Conservation (phyloP, 441 rosid species). For the Eutrema salsugineum region DNA sequence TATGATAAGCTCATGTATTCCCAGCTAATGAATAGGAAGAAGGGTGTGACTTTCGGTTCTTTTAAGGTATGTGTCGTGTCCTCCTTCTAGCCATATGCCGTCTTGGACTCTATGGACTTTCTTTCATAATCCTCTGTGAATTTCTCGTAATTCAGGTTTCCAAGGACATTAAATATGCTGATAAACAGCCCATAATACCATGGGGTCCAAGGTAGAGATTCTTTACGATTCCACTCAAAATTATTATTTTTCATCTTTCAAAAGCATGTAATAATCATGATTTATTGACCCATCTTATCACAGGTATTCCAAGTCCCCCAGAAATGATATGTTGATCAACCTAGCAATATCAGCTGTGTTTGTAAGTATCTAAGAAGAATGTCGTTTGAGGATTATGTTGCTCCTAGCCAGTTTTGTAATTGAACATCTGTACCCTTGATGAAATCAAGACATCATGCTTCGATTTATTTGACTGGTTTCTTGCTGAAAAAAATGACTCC, state of each 20-base stretch:
- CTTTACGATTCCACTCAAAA: background rate
- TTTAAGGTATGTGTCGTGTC: conserved; percentile 52
- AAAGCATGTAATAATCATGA: background rate
- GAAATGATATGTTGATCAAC: conserved; percentile 68
- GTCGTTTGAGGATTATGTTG: conserved; percentile 3
- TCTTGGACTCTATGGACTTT: background rate
- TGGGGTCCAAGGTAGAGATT: conserved; percentile 90
- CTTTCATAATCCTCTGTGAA: background rate
- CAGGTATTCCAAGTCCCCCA: conserved; percentile 75
- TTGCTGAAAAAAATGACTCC: background rate
- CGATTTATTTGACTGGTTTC: background rate
- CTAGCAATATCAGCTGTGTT: conserved; percentile 81
- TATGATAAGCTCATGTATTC: conserved; percentile 94
- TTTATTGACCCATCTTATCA: conserved; percentile 18
- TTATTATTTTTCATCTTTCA: background rate
- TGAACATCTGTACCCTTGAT: background rate
- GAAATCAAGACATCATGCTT: background rate
- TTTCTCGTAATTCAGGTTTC: conserved; percentile 61
- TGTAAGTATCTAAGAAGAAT: conserved; percentile 50
- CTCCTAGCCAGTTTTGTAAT: background rate
- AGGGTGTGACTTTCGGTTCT: conserved; percentile 83
- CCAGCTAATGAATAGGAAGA: conserved; percentile 71
- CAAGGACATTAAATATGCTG: conserved; percentile 93
- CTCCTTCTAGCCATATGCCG: background rate
- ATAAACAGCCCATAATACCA: conserved; percentile 89